phyloP scores from a whole-genome alignment of 1,139 yeast species.

The Geotrichum fermentans region DNA sequence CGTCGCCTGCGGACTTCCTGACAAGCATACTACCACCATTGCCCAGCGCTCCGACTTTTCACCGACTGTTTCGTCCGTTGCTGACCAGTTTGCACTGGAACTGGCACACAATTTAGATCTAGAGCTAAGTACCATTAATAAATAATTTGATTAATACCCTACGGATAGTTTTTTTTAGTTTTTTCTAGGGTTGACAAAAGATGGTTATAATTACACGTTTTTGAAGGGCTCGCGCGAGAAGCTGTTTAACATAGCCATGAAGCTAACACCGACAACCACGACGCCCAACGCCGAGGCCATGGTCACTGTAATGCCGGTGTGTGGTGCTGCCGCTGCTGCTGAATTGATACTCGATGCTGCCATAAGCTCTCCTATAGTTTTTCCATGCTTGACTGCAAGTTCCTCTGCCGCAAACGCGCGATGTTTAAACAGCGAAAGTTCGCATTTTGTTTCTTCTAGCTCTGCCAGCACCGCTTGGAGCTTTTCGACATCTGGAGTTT shows the following conservation, averaged over 20 bases:
- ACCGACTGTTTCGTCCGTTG: conserved; percentile 1
- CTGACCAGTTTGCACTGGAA: conserved; percentile 11
- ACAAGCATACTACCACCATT: conserved; percentile 52
- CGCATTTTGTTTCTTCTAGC: conserved; percentile 20
- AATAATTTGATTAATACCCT: neutral
- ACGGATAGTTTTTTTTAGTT: neutral
- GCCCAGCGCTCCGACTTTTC: neutral
- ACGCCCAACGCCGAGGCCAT: conserved; percentile 28
- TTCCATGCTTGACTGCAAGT: conserved; percentile 21
- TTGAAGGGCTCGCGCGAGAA: conserved; percentile 21
- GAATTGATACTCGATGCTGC: neutral
- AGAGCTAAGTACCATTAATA: conserved; percentile 1
- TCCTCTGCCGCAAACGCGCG: conserved; percentile 27
- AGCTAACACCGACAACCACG: conserved; percentile 28
- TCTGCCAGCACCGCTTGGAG: conserved; percentile 20
- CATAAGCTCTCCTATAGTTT: conserved; percentile 25
- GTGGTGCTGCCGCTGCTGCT: neutral
- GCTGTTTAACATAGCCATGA: conserved; percentile 29
- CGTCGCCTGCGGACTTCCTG: conserved; percentile 82
- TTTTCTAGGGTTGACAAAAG: neutral
- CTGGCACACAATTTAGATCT: conserved; percentile 11
- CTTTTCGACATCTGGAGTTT: conserved; percentile 8
- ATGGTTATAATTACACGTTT: neutral
- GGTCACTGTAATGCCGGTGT: neutral
- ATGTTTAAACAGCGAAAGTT: conserved; percentile 21